A percentile compares a stretch with the other conserved stretches of the same genome.
These are phyloP conservation scores for Limnanthes douglasii DNA, from an alignment of 345 rosid genomes.

Conservation along the genomic window DNA sequence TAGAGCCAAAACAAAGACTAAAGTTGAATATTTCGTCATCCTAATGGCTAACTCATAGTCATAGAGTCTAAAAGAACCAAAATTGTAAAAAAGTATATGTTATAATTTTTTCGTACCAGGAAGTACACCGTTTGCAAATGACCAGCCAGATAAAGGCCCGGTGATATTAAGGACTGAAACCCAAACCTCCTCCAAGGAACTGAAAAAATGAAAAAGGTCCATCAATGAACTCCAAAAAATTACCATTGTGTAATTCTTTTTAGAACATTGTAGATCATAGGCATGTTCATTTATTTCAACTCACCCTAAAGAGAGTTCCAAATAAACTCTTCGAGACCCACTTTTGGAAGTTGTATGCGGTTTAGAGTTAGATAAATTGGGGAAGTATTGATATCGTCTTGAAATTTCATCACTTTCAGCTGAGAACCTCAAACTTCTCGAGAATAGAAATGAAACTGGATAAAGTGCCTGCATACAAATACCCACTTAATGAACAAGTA, in stretches of 20 bases:
- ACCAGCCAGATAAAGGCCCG: slow-evolving; percentile 89
- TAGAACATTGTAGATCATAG: too few relatives aligned
- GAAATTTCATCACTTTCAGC: slow-evolving; percentile 36
- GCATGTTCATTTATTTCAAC: slow-evolving; percentile 12
- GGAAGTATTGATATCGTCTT: slow-evolving; percentile 36
- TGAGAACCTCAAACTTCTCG: slow-evolving; percentile 66
- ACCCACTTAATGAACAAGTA: neutral
- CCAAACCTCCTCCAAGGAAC: slow-evolving; percentile 84
- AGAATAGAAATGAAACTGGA: slow-evolving; percentile 54
- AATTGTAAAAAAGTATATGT: too few relatives aligned
- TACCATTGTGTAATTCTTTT: too few relatives aligned
- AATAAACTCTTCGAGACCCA: slow-evolving; percentile 63
- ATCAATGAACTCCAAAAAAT: too few relatives aligned
- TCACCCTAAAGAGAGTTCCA: slow-evolving; percentile 89
- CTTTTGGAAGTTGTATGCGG: slow-evolving; percentile 17
- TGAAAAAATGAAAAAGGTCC: slow-evolving; percentile 19
- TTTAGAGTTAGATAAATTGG: slow-evolving; percentile 34
- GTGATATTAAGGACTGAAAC: slow-evolving; percentile 84
- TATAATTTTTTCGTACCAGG: slow-evolving; percentile 35
- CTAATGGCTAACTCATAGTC: too few relatives aligned
- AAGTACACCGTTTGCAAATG: slow-evolving; percentile 61
- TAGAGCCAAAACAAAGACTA: too few relatives aligned
- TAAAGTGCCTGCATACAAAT: slow-evolving; percentile 40
- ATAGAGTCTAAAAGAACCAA: too few relatives aligned
- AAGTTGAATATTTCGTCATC: too few relatives aligned